Conservation (phyloP, 441 rosid species). For the Syzygium malaccense region DNA sequence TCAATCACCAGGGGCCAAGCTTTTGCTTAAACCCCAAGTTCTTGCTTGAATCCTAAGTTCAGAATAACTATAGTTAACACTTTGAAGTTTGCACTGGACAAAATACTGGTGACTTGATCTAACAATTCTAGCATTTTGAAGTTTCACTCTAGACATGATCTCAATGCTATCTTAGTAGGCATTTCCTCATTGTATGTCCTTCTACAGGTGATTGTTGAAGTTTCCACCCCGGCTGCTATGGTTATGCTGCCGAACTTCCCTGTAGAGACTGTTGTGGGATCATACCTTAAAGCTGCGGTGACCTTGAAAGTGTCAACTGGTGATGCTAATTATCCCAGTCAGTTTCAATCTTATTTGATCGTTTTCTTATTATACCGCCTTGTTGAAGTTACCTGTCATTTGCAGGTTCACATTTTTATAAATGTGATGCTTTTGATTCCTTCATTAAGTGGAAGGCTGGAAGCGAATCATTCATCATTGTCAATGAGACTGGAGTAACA, state of each 20-base stretch:
- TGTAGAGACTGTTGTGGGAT: constrained; percentile 83
- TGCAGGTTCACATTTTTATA: constrained; percentile 71
- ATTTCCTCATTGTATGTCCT: background rate
- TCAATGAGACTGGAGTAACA: constrained; percentile 45
- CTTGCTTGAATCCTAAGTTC: background rate
- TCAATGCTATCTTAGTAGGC: background rate
- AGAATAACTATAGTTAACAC: background rate
- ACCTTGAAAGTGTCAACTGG: constrained; percentile 81
- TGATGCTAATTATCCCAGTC: constrained; percentile 20
- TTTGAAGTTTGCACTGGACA: background rate
- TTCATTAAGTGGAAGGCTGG: constrained; percentile 73
- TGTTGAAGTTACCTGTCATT: constrained; percentile 17
- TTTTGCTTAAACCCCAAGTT: background rate
- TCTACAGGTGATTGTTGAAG: constrained; percentile 71
- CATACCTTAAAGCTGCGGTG: constrained; percentile 77
- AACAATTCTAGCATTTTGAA: background rate
- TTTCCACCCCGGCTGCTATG: constrained; percentile 72
- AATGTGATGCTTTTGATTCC: constrained; percentile 77
- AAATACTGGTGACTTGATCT: background rate
- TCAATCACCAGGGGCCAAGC: background rate
- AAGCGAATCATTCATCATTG: constrained; percentile 59
- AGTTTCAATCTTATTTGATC: constrained; percentile 5
- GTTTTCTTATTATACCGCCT: constrained; percentile 9
- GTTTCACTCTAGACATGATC: background rate
- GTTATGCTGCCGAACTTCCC: constrained; percentile 76